phyloP scores from a whole-genome alignment of 2,329 filamentous ascomycete genomes.

The Fusarium temperatum region DNA sequence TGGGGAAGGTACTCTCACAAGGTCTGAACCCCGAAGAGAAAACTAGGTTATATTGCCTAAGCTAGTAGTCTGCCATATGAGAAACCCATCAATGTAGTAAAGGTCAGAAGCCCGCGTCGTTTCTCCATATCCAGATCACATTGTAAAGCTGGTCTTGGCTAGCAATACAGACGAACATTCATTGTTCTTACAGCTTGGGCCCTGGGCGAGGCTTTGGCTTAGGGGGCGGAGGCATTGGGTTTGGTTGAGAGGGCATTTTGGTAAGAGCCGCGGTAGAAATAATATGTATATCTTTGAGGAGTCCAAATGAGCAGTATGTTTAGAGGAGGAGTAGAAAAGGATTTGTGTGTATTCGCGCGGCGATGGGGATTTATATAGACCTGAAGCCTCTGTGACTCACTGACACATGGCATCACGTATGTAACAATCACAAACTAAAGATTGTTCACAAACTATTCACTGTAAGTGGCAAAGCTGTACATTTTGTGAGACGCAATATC shows the following conservation, averaged over 20 bases:
- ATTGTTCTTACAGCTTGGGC: neutral
- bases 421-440: no score
- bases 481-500: rapidly evolving
- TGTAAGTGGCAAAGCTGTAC: no score
- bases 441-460: no score
- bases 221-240: neutral
- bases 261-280: rapidly evolving
- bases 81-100: rapidly evolving
- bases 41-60: neutral
- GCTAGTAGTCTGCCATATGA: no score
- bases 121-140: rapidly evolving
- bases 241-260: neutral
- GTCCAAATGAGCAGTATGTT: rapidly evolving
- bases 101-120: rapidly evolving
- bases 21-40: rapidly evolving
- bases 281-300: no score
- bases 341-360: rapidly evolving
- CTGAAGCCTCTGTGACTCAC: neutral
- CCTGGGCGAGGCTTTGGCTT: neutral
- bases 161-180: no score
- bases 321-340: rapidly evolving
- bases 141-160: rapidly evolving
- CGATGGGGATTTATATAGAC: neutral
- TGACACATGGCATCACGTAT: rapidly evolving
- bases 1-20: neutral